These are phyloP conservation scores for Huiozyma naganishii DNA, from an alignment of 805 yeast genomes.

Conservation along the genomic window DNA sequence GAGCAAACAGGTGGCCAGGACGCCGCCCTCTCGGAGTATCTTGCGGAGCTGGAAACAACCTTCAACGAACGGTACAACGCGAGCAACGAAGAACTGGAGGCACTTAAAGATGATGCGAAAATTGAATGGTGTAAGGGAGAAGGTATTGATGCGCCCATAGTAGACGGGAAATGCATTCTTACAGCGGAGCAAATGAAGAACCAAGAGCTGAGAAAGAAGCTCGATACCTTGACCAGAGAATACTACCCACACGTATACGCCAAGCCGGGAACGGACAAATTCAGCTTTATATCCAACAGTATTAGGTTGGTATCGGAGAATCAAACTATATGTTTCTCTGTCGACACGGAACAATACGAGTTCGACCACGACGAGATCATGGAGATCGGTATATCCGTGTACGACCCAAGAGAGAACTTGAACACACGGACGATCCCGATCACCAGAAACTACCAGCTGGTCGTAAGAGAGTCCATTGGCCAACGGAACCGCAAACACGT, in stretches of 20 bases:
- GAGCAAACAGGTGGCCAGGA: no score
- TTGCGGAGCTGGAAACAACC: no score
- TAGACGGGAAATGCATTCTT: no score
- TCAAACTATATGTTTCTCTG: constrained; percentile 30
- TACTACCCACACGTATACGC: constrained; percentile 18
- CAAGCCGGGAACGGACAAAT: constrained; percentile 11
- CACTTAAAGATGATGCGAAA: no score
- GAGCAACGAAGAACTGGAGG: no score
- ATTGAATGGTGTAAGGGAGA: no score
- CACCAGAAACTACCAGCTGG: constrained; percentile 33
- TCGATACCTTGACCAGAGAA: background rate
- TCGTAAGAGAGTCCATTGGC: constrained; percentile 34
- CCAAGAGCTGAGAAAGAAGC: background rate
- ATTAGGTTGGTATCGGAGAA: constrained; percentile 13
- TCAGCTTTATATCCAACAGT: constrained; percentile 13
- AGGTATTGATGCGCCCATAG: no score
- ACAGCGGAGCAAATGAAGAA: background rate
- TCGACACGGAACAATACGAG: constrained; percentile 53
- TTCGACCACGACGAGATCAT: constrained; percentile 33
- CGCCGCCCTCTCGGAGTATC: no score
- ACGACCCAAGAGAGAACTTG: constrained; percentile 40
- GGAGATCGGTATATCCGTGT: constrained; percentile 48
- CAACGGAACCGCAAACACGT: constrained; percentile 43
- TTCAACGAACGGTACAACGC: no score
- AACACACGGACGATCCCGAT: constrained; percentile 29